Evolutionary conservation across 139 green algal species (phyloP), one percentile per base, ranked within the genome.

Genomic region (Coelastrella sp.): DNA sequence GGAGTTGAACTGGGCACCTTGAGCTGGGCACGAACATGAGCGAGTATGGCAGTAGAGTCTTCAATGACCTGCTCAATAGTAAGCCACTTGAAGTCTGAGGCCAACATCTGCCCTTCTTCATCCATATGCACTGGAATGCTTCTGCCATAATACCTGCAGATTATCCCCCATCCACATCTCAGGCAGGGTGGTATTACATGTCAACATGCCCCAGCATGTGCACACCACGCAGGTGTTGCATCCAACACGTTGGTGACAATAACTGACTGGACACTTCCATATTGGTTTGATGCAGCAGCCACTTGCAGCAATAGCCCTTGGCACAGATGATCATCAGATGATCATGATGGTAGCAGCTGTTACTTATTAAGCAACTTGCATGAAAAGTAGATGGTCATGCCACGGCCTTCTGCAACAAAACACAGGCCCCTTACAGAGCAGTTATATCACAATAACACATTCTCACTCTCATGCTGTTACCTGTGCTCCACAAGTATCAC

Each of bases 21-120:
- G 6, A 15, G 7, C 24, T 84, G 35, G n/a, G 60, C 25, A 6
- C 85, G 19, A 7, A 90, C 85, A 79, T n/a, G 24, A 25, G 22
- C 56, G 57, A 90, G 58, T 27, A 90, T 59, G 12, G 72, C 25
- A 6, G 73, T n/a, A 25, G 73, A 84, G 73, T 90, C 85, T 8
- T 90, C 58, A 22, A 90, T 90, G 4, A 90, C 85, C 22, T 90
- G 85, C 24, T 90, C 61, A 63, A 90, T 83, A 8, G 73, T 75
- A 0, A 90, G 59, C 61, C 66, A 90, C 25, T 66, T 35, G 58
- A 84, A 90, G 20, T 27, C 57, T 15, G 85, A 76, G 8, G 72
- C 6, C 72, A 90, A n/a, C n/a, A 60, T 14, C 74, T 66, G 11
- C 7, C 78, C 9, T 14, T 84, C 22, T 8, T 70, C 4, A 24